phyloP scores from a whole-genome alignment of 140 eudicot genomes.

The Erigeron philadelphicus region DNA sequence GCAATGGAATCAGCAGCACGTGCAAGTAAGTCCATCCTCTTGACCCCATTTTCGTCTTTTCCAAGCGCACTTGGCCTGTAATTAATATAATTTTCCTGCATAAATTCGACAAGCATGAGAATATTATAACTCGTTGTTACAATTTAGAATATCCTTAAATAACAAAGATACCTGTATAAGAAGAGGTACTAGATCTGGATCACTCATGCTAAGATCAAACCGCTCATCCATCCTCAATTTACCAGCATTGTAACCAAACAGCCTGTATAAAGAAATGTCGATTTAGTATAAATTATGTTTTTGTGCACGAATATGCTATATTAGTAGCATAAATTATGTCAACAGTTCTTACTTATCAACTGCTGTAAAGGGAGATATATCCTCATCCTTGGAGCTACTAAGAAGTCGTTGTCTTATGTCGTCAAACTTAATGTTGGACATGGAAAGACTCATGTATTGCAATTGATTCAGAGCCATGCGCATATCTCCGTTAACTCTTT shows the following conservation, averaged over 20 bases:
- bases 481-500: constrained; percentile 88
- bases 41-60: constrained; percentile 73
- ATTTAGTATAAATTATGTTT: constrained; percentile 12
- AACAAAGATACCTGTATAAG: constrained; percentile 56
- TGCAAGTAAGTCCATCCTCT: constrained; percentile 67
- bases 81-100: constrained; percentile 89
- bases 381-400: constrained; percentile 92
- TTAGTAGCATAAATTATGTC: constrained; percentile 6
- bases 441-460: constrained; percentile 93
- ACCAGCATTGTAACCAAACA: constrained; percentile 68
- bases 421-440: constrained; percentile 74
- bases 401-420: constrained; percentile 86
- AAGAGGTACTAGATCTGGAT: constrained; percentile 91
- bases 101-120: constrained; percentile 4
- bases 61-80: constrained; percentile 78
- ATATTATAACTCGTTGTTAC: background rate
- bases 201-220: constrained; percentile 86
- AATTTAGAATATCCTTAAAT: background rate
- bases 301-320: constrained; percentile 12
- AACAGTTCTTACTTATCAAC: constrained; percentile 69
- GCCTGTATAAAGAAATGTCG: constrained; percentile 39
- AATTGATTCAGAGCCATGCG: constrained; percentile 97
- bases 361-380: constrained; percentile 91
- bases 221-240: constrained; percentile 90
- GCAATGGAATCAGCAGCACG: constrained; percentile 98